phyloP scores from a whole-genome alignment of 257 asterid species.

The Knoxia roxburghii region DNA sequence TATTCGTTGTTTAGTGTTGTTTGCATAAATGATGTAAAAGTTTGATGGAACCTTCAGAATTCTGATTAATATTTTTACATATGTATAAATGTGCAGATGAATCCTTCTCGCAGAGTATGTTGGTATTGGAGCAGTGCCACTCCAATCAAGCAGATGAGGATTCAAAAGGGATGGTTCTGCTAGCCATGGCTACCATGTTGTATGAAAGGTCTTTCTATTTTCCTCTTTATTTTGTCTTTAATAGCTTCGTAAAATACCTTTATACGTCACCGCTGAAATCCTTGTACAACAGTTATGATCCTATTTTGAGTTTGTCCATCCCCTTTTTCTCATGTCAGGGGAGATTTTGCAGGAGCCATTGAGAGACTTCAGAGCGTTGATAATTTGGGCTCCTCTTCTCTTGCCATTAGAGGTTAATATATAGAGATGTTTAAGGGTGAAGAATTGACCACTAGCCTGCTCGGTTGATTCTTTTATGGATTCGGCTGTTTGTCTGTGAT shows the following conservation, averaged over 20 bases:
- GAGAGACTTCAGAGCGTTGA: slow-evolving; percentile 63
- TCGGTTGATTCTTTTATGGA: background rate
- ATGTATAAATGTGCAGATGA: slow-evolving; percentile 42
- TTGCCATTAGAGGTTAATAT: slow-evolving; percentile 64
- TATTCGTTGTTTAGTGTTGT: background rate
- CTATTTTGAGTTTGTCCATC: background rate
- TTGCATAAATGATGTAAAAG: background rate
- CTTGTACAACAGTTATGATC: background rate
- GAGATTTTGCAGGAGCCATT: slow-evolving; percentile 63
- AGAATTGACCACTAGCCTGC: too few species aligned
- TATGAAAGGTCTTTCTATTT: slow-evolving; percentile 45
- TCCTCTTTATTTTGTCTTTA: background rate
- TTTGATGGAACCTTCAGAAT: background rate
- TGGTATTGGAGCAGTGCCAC: slow-evolving; percentile 86
- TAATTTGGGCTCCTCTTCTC: slow-evolving; percentile 46
- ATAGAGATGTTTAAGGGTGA: background rate
- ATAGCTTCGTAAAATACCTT: background rate
- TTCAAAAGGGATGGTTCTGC: slow-evolving; percentile 70
- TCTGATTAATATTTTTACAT: background rate
- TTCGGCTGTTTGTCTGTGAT: slow-evolving; percentile 4
- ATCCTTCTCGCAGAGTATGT: slow-evolving; percentile 57
- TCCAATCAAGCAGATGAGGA: slow-evolving; percentile 61
- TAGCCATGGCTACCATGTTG: slow-evolving; percentile 73
- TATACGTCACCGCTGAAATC: slow-evolving; percentile 1
- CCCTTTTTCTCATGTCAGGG: slow-evolving; percentile 28